Percentiles rank a stretch among this genome's conserved stretches.
Evolutionary conservation across 352 stramenopile species (phyloP).

Genomic region (Phytophthora meadii): DNA sequence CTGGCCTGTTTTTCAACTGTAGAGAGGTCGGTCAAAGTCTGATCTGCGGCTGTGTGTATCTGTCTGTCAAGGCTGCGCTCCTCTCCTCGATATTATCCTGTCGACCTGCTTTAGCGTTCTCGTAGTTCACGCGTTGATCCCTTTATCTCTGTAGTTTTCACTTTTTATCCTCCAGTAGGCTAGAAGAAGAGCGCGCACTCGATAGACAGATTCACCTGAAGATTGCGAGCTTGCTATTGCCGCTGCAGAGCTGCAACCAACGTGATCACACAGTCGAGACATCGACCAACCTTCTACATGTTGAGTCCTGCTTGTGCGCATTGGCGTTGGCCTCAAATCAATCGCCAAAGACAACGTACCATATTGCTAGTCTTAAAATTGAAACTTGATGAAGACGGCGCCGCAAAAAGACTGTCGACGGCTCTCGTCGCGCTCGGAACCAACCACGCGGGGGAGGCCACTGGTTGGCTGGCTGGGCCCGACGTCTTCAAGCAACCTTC

Average conservation of each 20-base stretch:
- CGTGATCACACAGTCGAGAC: not conserved
- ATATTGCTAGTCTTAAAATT: constrained; percentile 90
- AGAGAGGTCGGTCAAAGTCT: constrained; percentile 4
- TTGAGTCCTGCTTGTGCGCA: not conserved
- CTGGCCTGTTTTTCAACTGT: not conserved
- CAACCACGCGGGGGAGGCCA: constrained; percentile 32
- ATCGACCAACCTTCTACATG: constrained; percentile 4
- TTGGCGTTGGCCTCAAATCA: constrained; percentile 10
- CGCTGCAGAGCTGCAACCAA: not conserved
- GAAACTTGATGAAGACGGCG: constrained; percentile 85
- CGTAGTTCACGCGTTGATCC: not conserved
- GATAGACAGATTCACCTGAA: constrained; percentile 12
- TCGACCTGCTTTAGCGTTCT: constrained; percentile 26
- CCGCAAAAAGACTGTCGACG: constrained; percentile 76
- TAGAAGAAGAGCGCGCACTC: constrained; percentile 7
- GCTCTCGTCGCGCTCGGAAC: constrained; percentile 37
- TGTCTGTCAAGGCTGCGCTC: constrained; percentile 13
- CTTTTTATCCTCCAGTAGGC: not conserved
- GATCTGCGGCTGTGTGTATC: not conserved
- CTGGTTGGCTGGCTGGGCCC: constrained; percentile 20
- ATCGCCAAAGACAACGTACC: constrained; percentile 55
- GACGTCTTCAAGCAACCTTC: constrained; percentile 7
- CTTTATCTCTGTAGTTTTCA: not conserved
- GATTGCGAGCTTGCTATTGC: constrained; percentile 8
- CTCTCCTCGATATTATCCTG: not conserved